Conservation (phyloP, 1,284 basidiomycete species). For the Trichosporon inkin region DNA sequence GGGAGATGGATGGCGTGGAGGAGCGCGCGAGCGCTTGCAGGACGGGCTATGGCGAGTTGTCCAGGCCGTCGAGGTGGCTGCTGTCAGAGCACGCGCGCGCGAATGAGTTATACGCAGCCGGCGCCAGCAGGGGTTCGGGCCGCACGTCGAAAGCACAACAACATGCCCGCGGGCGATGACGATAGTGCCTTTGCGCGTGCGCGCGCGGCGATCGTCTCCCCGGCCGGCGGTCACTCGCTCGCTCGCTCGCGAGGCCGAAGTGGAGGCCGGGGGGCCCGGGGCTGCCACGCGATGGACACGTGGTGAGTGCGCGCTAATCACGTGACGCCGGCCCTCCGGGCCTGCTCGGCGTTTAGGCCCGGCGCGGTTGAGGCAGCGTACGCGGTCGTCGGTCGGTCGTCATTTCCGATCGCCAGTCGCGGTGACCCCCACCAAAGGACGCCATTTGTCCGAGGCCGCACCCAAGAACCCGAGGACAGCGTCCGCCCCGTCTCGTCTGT, state of each 20-base stretch:
- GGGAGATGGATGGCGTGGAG: not conserved
- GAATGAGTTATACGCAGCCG: no score
- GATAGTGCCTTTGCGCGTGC: not conserved
- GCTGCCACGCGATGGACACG: not conserved
- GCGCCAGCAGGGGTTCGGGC: no score
- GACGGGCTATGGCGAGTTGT: not conserved
- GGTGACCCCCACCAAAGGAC: not conserved
- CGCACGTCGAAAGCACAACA: no score
- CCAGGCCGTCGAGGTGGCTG: not conserved
- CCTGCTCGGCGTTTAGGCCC: no score
- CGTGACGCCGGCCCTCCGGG: no score
- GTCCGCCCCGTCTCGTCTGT: not conserved
- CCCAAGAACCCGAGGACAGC: not conserved
- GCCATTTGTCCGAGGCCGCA: conserved; percentile 5
- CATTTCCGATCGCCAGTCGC: no score
- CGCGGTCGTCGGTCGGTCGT: no score
- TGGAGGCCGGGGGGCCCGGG: not conserved
- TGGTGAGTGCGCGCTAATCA: no score
- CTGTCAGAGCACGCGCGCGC: no score
- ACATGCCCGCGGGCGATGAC: conserved; percentile 1
- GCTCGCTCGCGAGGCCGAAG: not conserved
- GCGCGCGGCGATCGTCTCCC: not conserved
- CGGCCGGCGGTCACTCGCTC: not conserved
- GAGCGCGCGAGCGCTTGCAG: not conserved
- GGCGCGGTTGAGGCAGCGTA: no score